Base-by-base conservation (phyloP, 805 yeast species). In the Saccharomyces paradoxus region DNA sequence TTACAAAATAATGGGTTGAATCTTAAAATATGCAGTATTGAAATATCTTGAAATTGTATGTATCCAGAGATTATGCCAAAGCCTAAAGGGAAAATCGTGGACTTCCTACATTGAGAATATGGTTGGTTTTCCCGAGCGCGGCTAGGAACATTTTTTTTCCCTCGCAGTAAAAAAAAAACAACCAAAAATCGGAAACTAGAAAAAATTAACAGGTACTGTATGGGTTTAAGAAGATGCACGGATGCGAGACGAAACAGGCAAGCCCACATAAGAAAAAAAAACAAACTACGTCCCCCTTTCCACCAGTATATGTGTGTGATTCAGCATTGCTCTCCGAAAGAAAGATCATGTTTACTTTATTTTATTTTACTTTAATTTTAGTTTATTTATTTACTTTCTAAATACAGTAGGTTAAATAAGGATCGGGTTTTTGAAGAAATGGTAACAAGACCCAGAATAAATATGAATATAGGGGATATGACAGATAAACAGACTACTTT, bases 401-500 rank as follows among this genome's bases (percentile, higher is more conserved):
- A 37, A 37, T 37, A 37, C 44, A 37, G 44, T 37, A 31, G 44
- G 44, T 37, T 17, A 21, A 37, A 13, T 32, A 17, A n/a, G 22
- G 24, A 32, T 14, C 41, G 44, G 44, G 22, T 10, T n/a, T 10
- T 31, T 13, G 24, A 37, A 37, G 9, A 32, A 32, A 37, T 37
- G 8, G 22, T 37, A 37, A 17, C 44, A 37, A 37, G 22, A 37
- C 44, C 9, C 17, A 27, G 27, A 46, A 46, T 26, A 46, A 27
- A 46, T 24, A 27, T 24, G 29, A 46, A 46, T 26, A 27, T 46
- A 26, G 48, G 27, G 49, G n/a, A 14, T 7, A 46, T 46, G 49
- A 49, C 30, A 26, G 44, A 30, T 4, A 17, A 24, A 10, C 41
- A 41, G 53, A 58, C 74, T 82, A 90, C 75, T 88, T 89, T 75